Evolutionary conservation across 306 rosid species (phyloP).

Genomic region (Bauhinia variegata): DNA sequence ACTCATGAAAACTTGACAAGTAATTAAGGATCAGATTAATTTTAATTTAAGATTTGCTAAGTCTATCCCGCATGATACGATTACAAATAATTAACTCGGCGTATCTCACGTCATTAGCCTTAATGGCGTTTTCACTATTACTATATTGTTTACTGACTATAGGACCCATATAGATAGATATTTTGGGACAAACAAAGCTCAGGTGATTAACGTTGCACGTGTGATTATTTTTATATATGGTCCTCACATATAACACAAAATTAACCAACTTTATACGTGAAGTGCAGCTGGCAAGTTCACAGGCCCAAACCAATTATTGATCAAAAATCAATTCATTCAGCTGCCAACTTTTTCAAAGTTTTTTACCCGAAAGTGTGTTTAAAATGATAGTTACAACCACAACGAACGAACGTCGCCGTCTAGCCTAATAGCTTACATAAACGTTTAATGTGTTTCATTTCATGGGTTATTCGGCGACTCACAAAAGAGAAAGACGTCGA

Average conservation of each 20-base stretch:
- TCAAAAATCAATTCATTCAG: neutral
- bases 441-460: neutral
- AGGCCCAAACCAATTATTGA: neutral
- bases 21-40: conserved; percentile 33
- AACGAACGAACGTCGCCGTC: neutral
- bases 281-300: neutral
- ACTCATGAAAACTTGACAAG: neutral
- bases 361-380: neutral
- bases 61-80: conserved; percentile 16
- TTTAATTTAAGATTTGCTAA: conserved; percentile 30
- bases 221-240: neutral
- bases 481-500: neutral
- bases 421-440: neutral
- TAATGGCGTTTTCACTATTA: neutral
- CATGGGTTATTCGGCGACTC: neutral
- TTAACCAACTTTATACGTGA: neutral
- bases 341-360: neutral
- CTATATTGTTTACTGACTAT: neutral
- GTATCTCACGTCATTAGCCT: conserved; percentile 29
- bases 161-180: conserved; percentile 22
- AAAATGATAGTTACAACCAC: conserved; percentile 31
- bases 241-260: neutral
- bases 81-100: conserved; percentile 28
- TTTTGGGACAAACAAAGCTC: conserved; percentile 4
- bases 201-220: conserved; percentile 31